Conservation (phyloP, 164 flowering plant species). For the Berberis thunbergii region DNA sequence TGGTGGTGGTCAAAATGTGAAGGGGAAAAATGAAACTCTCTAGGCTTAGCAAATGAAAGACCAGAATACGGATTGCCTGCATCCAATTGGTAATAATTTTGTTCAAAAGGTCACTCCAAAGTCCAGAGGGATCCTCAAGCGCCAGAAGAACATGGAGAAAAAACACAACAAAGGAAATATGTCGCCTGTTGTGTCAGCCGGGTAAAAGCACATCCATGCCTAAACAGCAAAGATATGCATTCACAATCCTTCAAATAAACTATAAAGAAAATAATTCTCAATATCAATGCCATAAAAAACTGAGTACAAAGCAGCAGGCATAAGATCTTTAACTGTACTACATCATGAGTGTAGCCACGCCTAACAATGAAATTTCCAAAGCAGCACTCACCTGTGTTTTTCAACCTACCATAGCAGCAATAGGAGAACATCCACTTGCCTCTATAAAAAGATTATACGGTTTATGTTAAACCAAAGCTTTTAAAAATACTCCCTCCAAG, state of each 20-base stretch:
- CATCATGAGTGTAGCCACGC: not conserved
- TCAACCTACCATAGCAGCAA: conserved; percentile 84
- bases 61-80: no score
- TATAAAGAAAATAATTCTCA: not conserved
- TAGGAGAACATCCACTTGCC: conserved; percentile 80
- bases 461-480: conserved; percentile 43
- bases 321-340: not conserved
- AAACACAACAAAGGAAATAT: not conserved
- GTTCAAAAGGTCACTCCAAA: no score
- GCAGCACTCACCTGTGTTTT: conserved; percentile 84
- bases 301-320: not conserved
- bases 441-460: conserved; percentile 76
- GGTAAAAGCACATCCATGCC: not conserved
- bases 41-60: no score
- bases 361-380: conserved; percentile 11
- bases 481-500: conserved; percentile 20
- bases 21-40: no score
- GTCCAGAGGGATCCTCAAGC: not conserved
- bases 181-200: not conserved
- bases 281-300: not conserved
- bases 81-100: no score
- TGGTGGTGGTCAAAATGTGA: no score
- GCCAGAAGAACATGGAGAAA: not conserved
- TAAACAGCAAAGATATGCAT: not conserved
- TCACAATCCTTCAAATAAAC: not conserved